These are phyloP conservation scores for Lactuca saligna DNA, from an alignment of 129 eudicot genomes.

Conservation along the genomic window DNA sequence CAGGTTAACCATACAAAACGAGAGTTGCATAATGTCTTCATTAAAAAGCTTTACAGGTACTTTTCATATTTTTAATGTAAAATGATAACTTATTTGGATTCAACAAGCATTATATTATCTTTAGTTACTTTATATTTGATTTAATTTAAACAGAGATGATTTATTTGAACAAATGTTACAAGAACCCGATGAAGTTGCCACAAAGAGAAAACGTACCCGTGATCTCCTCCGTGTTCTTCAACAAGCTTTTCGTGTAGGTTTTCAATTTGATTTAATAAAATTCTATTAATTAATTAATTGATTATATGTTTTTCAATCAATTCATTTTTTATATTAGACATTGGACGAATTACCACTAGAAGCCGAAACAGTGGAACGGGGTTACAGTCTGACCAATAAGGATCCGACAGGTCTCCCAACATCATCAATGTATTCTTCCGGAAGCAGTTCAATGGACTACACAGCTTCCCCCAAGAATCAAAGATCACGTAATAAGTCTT, in stretches of 20 bases:
- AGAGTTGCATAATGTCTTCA: constrained; percentile 93
- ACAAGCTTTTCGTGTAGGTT: constrained; percentile 85
- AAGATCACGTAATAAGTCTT: constrained; percentile 76
- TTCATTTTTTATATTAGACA: too few relatives aligned
- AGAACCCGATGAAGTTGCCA: constrained; percentile 91
- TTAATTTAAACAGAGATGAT: constrained; percentile 64
- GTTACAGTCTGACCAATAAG: constrained; percentile 58
- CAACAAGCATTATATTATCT: too few relatives aligned
- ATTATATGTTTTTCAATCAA: not conserved
- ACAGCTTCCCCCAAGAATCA: constrained; percentile 67
- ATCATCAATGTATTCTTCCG: constrained; percentile 54
- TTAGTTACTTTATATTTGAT: not conserved
- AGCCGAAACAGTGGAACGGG: constrained; percentile 81
- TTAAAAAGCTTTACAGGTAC: constrained; percentile 85
- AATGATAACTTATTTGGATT: too few relatives aligned
- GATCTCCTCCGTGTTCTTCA: constrained; percentile 82
- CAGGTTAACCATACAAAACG: constrained; percentile 96
- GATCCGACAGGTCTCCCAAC: constrained; percentile 85
- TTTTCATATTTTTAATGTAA: too few relatives aligned
- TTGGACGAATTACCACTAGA: constrained; percentile 91
- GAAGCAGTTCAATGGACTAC: constrained; percentile 60
- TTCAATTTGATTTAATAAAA: not conserved
- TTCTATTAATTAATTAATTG: not conserved
- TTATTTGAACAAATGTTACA: constrained; percentile 95
- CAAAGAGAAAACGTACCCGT: constrained; percentile 79